Evolutionary conservation across 2,329 filamentous ascomycete genomes (phyloP), one percentile per base, ranked within the genome.

Genomic region (Mycocentrospora acerina): DNA sequence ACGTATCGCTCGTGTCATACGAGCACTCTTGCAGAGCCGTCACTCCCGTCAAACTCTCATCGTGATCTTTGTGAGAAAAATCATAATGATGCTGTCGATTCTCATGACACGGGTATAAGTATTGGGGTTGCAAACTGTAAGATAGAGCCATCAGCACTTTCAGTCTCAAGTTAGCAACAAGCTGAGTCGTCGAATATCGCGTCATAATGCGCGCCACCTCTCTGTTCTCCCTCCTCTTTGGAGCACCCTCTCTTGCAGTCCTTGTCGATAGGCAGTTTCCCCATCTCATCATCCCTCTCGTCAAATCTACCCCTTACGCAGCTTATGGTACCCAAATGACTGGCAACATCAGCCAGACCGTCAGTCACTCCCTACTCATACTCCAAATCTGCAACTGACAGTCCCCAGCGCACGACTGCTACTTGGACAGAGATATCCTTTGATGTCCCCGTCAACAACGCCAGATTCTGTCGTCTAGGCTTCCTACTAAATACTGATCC

Each of bases 221-320:
- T 29, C 35, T 67, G 13, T 18, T 55, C 26, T 32, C 57, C 27
- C 14, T 45, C 8, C 32, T 61, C 30, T 56, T 53, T 37, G 37
- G 43, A 14, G 29, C 48, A 24, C 30, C 40, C 8, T 26, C 37
- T 24, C 12, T 47, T 24, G 47, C 52, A 15, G 26, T 32, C 4
- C 48, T 59, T 18, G 17, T 57, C 29, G 35, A 36, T 22, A 44
- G 48, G 7, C 37, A 61, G 17, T 64, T 62, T 10, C 62, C 62
- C 3, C 57, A 62, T 28, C 58, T 67, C 30, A 57, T 68, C 28
- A 43, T 67, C n/a, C 64, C 63, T 1, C 38, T 67, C 26, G 51
- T 55, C 17, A 38, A 48, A 15, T 34, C 40, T 11, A 24, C 34
- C 1, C 58, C 63, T 12, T 32, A 57, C 31, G 44, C 29, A 2